A percentile compares a stretch with the other conserved stretches of the same genome.
These are phyloP conservation scores for Teratosphaeria nubilosa DNA, from an alignment of 2,329 filamentous ascomycete genomes.

Conservation along the genomic window DNA sequence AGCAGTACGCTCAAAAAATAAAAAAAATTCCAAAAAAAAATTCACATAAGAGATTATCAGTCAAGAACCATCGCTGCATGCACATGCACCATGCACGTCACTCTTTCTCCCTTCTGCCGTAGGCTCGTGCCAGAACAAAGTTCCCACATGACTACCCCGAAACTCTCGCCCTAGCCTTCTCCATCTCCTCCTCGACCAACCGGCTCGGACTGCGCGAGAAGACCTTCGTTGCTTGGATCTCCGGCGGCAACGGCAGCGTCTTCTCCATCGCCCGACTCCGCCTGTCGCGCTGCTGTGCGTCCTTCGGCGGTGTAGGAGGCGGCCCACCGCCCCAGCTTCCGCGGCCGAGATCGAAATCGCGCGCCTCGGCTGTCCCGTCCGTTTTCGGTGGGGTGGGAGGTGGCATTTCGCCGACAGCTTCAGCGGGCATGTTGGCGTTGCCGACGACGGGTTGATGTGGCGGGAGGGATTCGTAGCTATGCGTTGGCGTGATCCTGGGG, in stretches of 20 bases:
- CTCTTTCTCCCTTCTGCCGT: not conserved
- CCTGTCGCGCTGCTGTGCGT: constrained; percentile 27
- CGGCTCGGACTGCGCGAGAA: constrained; percentile 13
- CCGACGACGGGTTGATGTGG: constrained; percentile 10
- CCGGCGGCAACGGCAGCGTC: constrained; percentile 17
- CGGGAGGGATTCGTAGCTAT: constrained; percentile 14
- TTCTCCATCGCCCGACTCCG: constrained; percentile 15
- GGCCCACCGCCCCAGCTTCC: constrained; percentile 21
- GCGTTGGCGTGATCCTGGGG: constrained; percentile 10
- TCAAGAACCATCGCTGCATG: not conserved
- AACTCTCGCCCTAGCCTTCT: not conserved
- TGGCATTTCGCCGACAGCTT: constrained; percentile 19
- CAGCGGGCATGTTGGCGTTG: constrained; percentile 16
- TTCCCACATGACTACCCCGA: not conserved
- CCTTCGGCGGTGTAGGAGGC: constrained; percentile 37
- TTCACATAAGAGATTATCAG: not conserved
- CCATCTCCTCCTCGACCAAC: constrained; percentile 11
- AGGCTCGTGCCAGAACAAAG: not conserved
- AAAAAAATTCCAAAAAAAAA: too few relatives aligned
- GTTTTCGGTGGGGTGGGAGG: constrained; percentile 24
- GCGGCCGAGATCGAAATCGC: constrained; percentile 7
- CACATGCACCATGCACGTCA: not conserved
- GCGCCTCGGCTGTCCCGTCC: constrained; percentile 8
- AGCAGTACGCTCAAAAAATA: not conserved
- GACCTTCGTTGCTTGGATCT: constrained; percentile 5